A percentile compares a stretch with the other conserved stretches of the same genome.
phyloP scores from a whole-genome alignment of 2,329 filamentous ascomycete genomes.

The Verticillium alfalfae region DNA sequence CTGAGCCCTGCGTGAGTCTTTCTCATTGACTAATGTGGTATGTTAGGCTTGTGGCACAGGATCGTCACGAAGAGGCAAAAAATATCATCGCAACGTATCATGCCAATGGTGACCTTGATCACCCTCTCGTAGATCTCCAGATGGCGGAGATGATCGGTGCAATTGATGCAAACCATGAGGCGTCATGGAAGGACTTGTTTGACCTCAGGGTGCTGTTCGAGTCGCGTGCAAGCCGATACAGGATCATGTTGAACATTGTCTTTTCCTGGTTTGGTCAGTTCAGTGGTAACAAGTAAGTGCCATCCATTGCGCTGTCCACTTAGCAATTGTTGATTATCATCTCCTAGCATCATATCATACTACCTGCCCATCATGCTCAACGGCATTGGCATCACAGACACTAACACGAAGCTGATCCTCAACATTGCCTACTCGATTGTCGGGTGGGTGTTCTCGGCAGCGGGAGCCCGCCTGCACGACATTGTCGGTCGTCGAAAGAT shows the following conservation, averaged over 20 bases:
- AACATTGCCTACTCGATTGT: slow-evolving; percentile 33
- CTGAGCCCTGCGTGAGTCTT: too few relatives aligned
- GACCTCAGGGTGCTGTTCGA: slow-evolving; percentile 32
- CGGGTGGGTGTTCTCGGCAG: slow-evolving; percentile 28
- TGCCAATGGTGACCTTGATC: slow-evolving; percentile 30
- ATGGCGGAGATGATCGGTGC: slow-evolving; percentile 23
- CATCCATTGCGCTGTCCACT: slow-evolving; percentile 14
- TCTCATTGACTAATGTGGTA: neutral
- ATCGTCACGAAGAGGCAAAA: neutral
- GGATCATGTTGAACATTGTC: slow-evolving; percentile 26
- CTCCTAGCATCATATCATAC: slow-evolving; percentile 24
- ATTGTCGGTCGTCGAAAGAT: slow-evolving; percentile 32
- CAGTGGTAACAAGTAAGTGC: slow-evolving; percentile 18
- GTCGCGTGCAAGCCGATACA: slow-evolving; percentile 22
- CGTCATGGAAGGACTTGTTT: slow-evolving; percentile 37
- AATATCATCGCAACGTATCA: slow-evolving; percentile 25
- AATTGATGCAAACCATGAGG: slow-evolving; percentile 18
- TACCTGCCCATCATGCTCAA: slow-evolving; percentile 33
- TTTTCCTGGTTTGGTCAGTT: slow-evolving; percentile 33
- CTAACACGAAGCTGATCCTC: slow-evolving; percentile 29
- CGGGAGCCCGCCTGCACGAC: slow-evolving; percentile 31
- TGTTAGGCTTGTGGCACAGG: neutral
- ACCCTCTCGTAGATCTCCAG: slow-evolving; percentile 30
- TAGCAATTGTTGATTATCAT: neutral
- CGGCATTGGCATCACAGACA: slow-evolving; percentile 30